phyloP scores from a whole-genome alignment of 192 early-diverging fungal species.

The Backusella morwellensis region DNA sequence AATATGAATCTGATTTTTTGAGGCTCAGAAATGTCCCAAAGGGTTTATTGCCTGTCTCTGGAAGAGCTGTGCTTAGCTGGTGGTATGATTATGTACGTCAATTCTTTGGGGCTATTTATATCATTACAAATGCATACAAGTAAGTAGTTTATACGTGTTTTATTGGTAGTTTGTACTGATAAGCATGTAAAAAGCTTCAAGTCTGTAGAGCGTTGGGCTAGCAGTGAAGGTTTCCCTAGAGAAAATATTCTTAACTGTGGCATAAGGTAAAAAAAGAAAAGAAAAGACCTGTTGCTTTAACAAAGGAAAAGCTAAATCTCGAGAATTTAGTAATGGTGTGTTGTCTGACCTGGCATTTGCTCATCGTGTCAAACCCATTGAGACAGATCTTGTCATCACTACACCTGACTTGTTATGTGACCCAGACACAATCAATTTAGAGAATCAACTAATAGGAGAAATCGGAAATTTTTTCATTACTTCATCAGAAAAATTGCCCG shows the following conservation, averaged over 20 bases:
- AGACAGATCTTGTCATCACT: conserved; percentile 9
- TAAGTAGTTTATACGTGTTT: conserved; percentile 23
- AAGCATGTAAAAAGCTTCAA: conserved; percentile 26
- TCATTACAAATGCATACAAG: conserved; percentile 39
- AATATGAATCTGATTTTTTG: conserved; percentile 19
- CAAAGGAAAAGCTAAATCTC: not conserved
- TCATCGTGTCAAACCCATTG: conserved; percentile 6
- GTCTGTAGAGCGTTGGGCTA: conserved; percentile 35
- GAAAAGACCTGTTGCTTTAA: not conserved
- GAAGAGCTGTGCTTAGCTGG: conserved; percentile 37
- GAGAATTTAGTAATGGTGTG: conserved; percentile 12
- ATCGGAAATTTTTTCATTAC: not conserved
- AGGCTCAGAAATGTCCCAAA: conserved; percentile 38
- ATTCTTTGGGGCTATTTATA: conserved; percentile 15
- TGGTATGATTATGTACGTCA: conserved; percentile 14
- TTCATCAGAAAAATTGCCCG: not conserved
- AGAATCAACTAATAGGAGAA: not conserved
- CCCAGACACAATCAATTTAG: not conserved
- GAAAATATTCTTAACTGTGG: conserved; percentile 35
- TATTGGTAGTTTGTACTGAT: not conserved
- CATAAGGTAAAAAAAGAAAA: conserved; percentile 27
- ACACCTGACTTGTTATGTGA: conserved; percentile 21
- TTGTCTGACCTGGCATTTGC: conserved; percentile 18
- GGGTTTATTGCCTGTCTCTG: conserved; percentile 37
- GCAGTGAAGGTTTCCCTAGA: conserved; percentile 25